Conservation (phyloP, 305 asterid genomes). For the Fraxinus velutina region DNA sequence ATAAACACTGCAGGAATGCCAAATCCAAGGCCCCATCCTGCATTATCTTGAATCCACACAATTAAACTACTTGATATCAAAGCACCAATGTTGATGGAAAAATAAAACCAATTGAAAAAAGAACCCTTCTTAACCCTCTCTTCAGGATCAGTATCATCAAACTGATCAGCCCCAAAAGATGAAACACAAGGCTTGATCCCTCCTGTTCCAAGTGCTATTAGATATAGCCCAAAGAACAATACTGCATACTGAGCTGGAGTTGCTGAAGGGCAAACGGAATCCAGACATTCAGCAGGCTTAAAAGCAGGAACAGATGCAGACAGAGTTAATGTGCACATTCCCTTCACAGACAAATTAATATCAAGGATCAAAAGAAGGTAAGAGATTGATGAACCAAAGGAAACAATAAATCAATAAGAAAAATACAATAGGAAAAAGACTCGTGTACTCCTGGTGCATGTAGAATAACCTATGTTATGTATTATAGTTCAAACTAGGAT, state of each 20-base stretch:
- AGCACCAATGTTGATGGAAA: constrained; percentile 85
- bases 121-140: constrained; percentile 94
- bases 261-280: constrained; percentile 72
- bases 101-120: constrained; percentile 93
- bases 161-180: constrained; percentile 94
- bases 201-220: constrained; percentile 91
- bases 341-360: constrained; percentile 41
- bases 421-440: not conserved
- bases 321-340: constrained; percentile 81
- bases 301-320: constrained; percentile 78
- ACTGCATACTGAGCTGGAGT: constrained; percentile 70
- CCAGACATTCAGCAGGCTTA: constrained; percentile 76
- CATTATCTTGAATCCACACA: constrained; percentile 95
- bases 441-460: not conserved
- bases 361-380: not conserved
- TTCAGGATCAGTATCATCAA: constrained; percentile 79
- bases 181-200: constrained; percentile 98
- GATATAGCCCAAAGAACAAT: constrained; percentile 73
- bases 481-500: not conserved
- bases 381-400: not conserved
- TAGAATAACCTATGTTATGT: not conserved
- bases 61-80: constrained; percentile 75
- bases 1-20: constrained; percentile 82
- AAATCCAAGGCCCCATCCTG: constrained; percentile 98
- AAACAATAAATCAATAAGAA: constrained; percentile 15